Evolutionary conservation across 129 eudicot genomes (phyloP), one percentile per base, ranked within the genome.

Genomic region (Ambrosia trifida): DNA sequence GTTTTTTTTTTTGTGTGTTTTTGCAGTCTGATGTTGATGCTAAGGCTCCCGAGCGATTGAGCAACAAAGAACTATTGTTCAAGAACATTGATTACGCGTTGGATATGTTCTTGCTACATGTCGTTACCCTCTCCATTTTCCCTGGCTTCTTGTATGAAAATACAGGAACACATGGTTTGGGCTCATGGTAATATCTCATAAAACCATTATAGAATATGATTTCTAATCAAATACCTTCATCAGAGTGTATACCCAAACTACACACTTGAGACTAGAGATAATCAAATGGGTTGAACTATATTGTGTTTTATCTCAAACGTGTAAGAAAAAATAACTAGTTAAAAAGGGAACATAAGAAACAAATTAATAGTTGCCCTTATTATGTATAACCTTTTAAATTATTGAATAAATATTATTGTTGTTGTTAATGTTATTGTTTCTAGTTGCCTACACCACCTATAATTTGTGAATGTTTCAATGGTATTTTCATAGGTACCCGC

Each of bases 121-220:
- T 73, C 18, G 79, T 86, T 6, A 86, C 93, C 61, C 57, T 89
- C n/a, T 86, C 96, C 4, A 89, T 89, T 68, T 86, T 86, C 74
- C 96, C 96, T 0, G 93, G 96, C 1, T 89, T 89, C 67, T 58
- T 86, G 43, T 82, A 74, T 64, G 96, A 86, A 64, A 84, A 86
- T 80, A 89, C 92, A 12, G 96, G 96, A 51, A 13, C 46, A 5
- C 93, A 89, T 69, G 64, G 68, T 14, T 68, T 86, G 64, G 96
- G 96, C 57, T 74, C 87, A 58, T 89, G 96, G 96, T 89, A 84
- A 32, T n/a, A 30, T 68, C 31, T 18, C 59, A 52, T 28, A 5
- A 14, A 31, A 68, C 40, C 4, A 50, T 30, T 68, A 9, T 8
- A 49, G 1, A 16, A 38, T 4, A 13, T 65, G 5, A 5, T 19